phyloP scores from a whole-genome alignment of 1,139 yeast species.

The Pneumocystis carinii region DNA sequence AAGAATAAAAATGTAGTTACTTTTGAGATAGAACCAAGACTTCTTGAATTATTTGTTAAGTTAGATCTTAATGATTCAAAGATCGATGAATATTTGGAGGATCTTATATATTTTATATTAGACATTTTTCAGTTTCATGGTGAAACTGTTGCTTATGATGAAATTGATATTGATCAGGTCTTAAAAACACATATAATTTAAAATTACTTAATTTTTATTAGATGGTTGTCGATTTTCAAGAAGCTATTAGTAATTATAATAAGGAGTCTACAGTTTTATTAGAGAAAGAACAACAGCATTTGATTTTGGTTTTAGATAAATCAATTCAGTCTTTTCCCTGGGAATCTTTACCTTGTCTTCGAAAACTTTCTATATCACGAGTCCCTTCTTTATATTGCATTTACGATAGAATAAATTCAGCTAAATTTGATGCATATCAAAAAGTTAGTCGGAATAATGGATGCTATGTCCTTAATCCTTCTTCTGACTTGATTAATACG shows the following conservation, averaged over 20 bases:
- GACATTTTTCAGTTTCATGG: slow-evolving; percentile 52
- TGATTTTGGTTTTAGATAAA: slow-evolving; percentile 54
- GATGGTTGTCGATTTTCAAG: slow-evolving; percentile 34
- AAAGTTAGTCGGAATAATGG: slow-evolving; percentile 25
- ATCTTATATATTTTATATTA: slow-evolving; percentile 45
- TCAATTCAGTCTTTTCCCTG: slow-evolving; percentile 62
- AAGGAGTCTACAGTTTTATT: slow-evolving; percentile 5
- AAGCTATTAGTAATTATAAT: slow-evolving; percentile 26
- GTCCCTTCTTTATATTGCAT: slow-evolving; percentile 52
- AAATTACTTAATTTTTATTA: neutral
- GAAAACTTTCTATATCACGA: slow-evolving; percentile 47
- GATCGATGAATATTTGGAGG: slow-evolving; percentile 37
- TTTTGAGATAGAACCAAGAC: slow-evolving; percentile 35
- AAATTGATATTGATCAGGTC: slow-evolving; percentile 42
- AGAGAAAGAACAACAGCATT: slow-evolving; percentile 31
- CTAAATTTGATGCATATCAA: slow-evolving; percentile 12
- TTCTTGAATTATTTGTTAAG: slow-evolving; percentile 40
- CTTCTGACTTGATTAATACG: slow-evolving; percentile 57
- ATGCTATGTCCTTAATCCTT: slow-evolving; percentile 63
- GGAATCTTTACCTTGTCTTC: slow-evolving; percentile 59
- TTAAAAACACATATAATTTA: slow-evolving; percentile 16
- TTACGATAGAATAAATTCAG: slow-evolving; percentile 28
- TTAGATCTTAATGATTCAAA: slow-evolving; percentile 26
- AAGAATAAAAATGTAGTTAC: slow-evolving; percentile 4
- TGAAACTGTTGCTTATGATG: slow-evolving; percentile 47